A percentile compares a stretch with the other conserved stretches of the same genome.
Conservation (phyloP, 2,329 filamentous ascomycete genomes). For the Phoma sp. region DNA sequence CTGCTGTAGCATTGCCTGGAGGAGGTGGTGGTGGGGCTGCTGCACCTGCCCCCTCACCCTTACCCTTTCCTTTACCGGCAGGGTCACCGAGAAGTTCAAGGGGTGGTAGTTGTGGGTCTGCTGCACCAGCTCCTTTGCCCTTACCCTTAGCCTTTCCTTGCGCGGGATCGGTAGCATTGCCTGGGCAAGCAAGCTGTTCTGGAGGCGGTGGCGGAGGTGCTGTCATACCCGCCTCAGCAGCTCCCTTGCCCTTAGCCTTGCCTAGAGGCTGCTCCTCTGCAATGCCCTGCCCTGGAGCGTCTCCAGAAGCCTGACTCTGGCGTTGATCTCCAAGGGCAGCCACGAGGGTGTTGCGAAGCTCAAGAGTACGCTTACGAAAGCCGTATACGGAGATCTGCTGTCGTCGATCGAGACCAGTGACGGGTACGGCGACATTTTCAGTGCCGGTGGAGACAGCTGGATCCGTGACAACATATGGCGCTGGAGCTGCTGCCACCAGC, state of each 20-base stretch:
- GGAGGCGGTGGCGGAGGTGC: not conserved
- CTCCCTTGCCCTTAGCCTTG: conserved; percentile 20
- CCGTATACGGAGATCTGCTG: conserved; percentile 13
- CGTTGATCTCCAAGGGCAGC: conserved; percentile 22
- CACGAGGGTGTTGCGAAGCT: conserved; percentile 37
- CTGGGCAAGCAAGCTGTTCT: not conserved
- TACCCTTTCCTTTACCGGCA: conserved; percentile 2
- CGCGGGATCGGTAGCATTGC: conserved; percentile 1
- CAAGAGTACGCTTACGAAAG: conserved; percentile 35
- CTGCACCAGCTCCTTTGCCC: too few species aligned
- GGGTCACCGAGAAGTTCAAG: too few species aligned
- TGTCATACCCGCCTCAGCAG: too few species aligned
- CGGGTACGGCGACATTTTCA: conserved; percentile 31
- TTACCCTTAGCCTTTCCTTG: not conserved
- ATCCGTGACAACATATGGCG: conserved; percentile 40
- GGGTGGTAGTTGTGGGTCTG: too few species aligned
- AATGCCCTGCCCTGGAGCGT: conserved; percentile 4
- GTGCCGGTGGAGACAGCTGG: conserved; percentile 34
- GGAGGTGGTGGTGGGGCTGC: too few species aligned
- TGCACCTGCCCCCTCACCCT: too few species aligned
- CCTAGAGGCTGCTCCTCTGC: not conserved
- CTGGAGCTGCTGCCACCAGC: conserved; percentile 43
- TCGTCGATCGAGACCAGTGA: conserved; percentile 20
- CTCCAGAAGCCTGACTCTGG: conserved; percentile 9
- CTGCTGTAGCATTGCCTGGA: too few species aligned